These are phyloP conservation scores for Euphorbia corollata DNA, from an alignment of 441 rosid genomes.

Conservation along the genomic window DNA sequence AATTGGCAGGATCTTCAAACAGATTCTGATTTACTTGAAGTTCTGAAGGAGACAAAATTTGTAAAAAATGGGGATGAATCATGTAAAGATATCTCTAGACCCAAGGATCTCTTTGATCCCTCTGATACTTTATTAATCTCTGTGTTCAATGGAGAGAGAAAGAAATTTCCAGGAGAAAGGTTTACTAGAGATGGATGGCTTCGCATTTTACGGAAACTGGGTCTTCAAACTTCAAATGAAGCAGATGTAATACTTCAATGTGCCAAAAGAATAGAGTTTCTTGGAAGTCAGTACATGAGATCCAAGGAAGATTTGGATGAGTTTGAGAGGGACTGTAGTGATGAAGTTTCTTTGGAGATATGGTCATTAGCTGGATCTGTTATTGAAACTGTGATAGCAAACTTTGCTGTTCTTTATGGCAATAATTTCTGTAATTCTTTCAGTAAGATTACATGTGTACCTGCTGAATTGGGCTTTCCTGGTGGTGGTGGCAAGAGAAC, in stretches of 20 bases:
- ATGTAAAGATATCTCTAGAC: constrained; percentile 50
- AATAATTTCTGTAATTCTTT: constrained; percentile 72
- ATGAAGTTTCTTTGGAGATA: constrained; percentile 67
- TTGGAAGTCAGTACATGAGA: constrained; percentile 60
- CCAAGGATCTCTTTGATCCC: constrained; percentile 91
- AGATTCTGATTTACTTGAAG: constrained; percentile 72
- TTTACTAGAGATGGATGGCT: constrained; percentile 83
- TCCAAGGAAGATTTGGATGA: constrained; percentile 46
- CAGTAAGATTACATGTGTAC: constrained; percentile 75
- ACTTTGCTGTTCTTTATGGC: constrained; percentile 81
- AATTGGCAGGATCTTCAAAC: constrained; percentile 75
- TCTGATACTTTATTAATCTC: constrained; percentile 75
- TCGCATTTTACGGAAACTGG: constrained; percentile 71
- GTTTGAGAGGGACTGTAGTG: constrained; percentile 50
- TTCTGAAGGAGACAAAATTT: constrained; percentile 76
- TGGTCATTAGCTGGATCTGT: constrained; percentile 86
- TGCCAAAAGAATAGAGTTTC: constrained; percentile 73
- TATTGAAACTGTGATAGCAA: constrained; percentile 71
- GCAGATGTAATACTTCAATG: constrained; percentile 88
- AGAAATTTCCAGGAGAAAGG: constrained; percentile 95
- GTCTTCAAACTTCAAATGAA: constrained; percentile 70
- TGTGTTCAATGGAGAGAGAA: constrained; percentile 82
- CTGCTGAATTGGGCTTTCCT: constrained; percentile 89
- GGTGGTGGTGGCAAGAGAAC: constrained; percentile 70
- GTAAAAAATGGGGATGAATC: constrained; percentile 79